phyloP scores from a whole-genome alignment of 2,329 filamentous ascomycete species.

The Hansfordia pulvinata region DNA sequence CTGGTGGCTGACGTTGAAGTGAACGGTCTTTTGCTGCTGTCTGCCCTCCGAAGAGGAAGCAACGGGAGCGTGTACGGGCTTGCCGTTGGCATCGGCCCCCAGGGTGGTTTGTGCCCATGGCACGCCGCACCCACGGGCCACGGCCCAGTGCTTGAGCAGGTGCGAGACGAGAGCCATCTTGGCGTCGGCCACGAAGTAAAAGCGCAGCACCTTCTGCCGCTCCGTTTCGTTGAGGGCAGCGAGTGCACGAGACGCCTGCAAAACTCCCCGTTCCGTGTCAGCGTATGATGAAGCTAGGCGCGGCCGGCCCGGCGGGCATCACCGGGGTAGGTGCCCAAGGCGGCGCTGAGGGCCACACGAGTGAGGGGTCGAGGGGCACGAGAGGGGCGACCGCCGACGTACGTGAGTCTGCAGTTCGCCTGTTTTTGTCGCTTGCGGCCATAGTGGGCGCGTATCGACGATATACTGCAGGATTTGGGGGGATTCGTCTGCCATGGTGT shows the following conservation, averaged over 20 bases:
- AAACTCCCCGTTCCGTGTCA: too few species aligned
- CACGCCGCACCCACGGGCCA: constrained; percentile 42
- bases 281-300: too few species aligned
- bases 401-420: constrained; percentile 31
- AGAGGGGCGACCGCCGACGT: constrained; percentile 8
- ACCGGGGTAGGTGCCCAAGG: too few species aligned
- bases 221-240: constrained; percentile 40
- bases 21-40: constrained; percentile 19
- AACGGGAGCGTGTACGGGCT: constrained; percentile 37
- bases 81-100: constrained; percentile 38
- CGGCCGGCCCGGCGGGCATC: too few species aligned
- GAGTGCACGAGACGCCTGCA: constrained; percentile 40
- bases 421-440: constrained; percentile 36
- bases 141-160: constrained; percentile 59
- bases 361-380: too few species aligned
- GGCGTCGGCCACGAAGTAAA: constrained; percentile 56
- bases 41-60: constrained; percentile 14
- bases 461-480: constrained; percentile 46
- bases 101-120: constrained; percentile 47
- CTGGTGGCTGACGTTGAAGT: constrained; percentile 71
- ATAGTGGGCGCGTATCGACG: constrained; percentile 45
- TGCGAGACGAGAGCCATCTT: constrained; percentile 62
- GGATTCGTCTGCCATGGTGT: constrained; percentile 12
- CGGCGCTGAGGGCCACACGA: too few species aligned
- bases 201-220: constrained; percentile 41